Percentiles rank a stretch among this genome's conserved stretches.
Conservation (phyloP, 495 filamentous ascomycete genomes). For the Tetracladium setigerum region DNA sequence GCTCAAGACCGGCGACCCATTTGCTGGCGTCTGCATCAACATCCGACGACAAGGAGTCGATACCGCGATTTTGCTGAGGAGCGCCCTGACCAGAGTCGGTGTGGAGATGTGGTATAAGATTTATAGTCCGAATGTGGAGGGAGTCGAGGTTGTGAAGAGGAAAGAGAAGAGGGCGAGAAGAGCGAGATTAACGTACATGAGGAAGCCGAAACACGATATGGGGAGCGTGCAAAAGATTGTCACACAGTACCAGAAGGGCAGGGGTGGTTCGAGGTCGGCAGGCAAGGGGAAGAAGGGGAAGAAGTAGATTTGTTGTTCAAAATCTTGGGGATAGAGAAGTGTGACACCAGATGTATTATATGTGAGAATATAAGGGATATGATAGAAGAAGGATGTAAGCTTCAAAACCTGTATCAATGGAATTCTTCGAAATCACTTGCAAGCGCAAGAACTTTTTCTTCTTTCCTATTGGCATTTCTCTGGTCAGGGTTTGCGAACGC, state of each 20-base stretch:
- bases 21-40: slow-evolving; percentile 77
- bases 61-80: slow-evolving; percentile 75
- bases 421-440: too few relatives aligned
- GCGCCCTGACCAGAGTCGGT: slow-evolving; percentile 70
- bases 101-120: slow-evolving; percentile 99
- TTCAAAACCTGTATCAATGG: too few relatives aligned
- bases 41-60: slow-evolving; percentile 82
- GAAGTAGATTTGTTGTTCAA: slow-evolving; percentile 10
- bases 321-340: neutral
- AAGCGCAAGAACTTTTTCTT: too few relatives aligned
- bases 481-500: too few relatives aligned
- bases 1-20: slow-evolving; percentile 73
- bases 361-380: slow-evolving; percentile 1
- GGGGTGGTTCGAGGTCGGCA: slow-evolving; percentile 35
- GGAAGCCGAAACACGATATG: slow-evolving; percentile 53
- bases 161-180: slow-evolving; percentile 75
- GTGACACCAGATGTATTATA: neutral
- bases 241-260: slow-evolving; percentile 55
- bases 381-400: neutral
- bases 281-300: slow-evolving; percentile 15
- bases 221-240: slow-evolving; percentile 58
- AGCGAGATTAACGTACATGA: slow-evolving; percentile 86
- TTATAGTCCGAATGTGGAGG: slow-evolving; percentile 78
- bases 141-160: slow-evolving; percentile 90
- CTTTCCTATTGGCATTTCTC: too few relatives aligned